Evolutionary conservation across 2,329 filamentous ascomycete genomes (phyloP).

Genomic region (Echinosphaeria canescens): DNA sequence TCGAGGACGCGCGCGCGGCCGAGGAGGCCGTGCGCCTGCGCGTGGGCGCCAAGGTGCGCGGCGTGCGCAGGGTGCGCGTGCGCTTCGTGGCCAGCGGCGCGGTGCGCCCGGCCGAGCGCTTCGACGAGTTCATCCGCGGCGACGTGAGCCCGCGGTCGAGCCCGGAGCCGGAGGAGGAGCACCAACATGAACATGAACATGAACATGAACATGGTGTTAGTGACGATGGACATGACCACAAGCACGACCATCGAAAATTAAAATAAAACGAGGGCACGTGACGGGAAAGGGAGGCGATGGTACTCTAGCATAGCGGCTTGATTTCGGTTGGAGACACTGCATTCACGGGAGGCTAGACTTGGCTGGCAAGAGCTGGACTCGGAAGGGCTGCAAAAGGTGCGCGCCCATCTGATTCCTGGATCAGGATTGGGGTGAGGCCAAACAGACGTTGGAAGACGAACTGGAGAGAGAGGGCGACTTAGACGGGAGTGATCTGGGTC

Average conservation of each 20-base stretch:
- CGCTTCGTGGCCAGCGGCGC: conserved; percentile 57
- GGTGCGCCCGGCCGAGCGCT: conserved; percentile 25
- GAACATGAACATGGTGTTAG: conserved; percentile 19
- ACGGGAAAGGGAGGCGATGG: background rate
- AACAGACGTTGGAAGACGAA: too few species aligned
- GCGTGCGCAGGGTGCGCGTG: conserved; percentile 64
- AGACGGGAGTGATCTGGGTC: too few species aligned
- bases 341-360: too few species aligned
- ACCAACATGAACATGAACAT: conserved; percentile 18
- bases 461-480: too few species aligned
- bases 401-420: too few species aligned
- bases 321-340: too few species aligned
- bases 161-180: conserved; percentile 36
- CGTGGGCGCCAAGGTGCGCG: conserved; percentile 58
- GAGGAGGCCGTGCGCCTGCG: conserved; percentile 54
- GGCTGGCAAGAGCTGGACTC: too few species aligned
- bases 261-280: conserved; percentile 1
- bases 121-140: conserved; percentile 60
- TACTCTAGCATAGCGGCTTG: too few species aligned
- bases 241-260: conserved; percentile 1
- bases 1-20: conserved; percentile 45
- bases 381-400: too few species aligned
- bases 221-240: background rate
- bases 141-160: conserved; percentile 33
- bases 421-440: too few species aligned